A percentile compares a stretch with the other conserved stretches of the same genome.
phyloP scores from a whole-genome alignment of 1,284 basidiomycete genomes.

The Sutorius eximius region DNA sequence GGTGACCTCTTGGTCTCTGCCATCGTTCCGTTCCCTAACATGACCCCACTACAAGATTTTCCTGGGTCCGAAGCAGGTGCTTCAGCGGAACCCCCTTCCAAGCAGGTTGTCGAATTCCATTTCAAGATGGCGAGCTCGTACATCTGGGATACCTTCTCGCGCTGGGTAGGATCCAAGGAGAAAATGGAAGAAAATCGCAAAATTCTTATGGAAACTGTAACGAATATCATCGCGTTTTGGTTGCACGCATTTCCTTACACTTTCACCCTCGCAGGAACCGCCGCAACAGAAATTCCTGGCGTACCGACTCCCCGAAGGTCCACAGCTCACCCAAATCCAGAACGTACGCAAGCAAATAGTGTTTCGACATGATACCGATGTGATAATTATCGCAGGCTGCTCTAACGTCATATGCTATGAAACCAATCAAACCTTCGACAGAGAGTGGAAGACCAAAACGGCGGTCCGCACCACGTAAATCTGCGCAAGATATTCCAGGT shows the following conservation, averaged over 20 bases:
- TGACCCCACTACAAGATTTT: slow-evolving; percentile 13
- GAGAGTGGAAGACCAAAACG: slow-evolving; percentile 37
- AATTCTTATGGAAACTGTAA: slow-evolving; percentile 45
- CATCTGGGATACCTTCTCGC: slow-evolving; percentile 53
- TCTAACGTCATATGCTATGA: slow-evolving; percentile 52
- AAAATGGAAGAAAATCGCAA: slow-evolving; percentile 44
- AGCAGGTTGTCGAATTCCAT: slow-evolving; percentile 47
- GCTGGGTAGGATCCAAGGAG: slow-evolving; percentile 58
- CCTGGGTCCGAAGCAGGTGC: slow-evolving; percentile 12
- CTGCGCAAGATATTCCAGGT: slow-evolving; percentile 20
- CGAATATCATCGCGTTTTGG: not conserved
- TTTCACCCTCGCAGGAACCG: slow-evolving; percentile 32
- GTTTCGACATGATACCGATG: not conserved
- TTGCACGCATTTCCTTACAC: not conserved
- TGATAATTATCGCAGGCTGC: slow-evolving; percentile 40
- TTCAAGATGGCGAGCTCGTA: slow-evolving; percentile 45
- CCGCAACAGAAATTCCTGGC: slow-evolving; percentile 53
- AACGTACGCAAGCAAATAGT: slow-evolving; percentile 38
- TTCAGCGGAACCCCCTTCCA: slow-evolving; percentile 7
- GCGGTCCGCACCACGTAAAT: slow-evolving; percentile 29
- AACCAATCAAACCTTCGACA: slow-evolving; percentile 45
- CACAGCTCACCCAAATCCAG: slow-evolving; percentile 57
- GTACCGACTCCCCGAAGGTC: slow-evolving; percentile 54
- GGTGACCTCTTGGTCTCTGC: slow-evolving; percentile 44
- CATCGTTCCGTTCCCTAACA: slow-evolving; percentile 35